Evolutionary conservation across 2,329 filamentous ascomycete species (phyloP), one percentile per base, ranked within the genome.

Genomic region (Epichloe coenophiala): DNA sequence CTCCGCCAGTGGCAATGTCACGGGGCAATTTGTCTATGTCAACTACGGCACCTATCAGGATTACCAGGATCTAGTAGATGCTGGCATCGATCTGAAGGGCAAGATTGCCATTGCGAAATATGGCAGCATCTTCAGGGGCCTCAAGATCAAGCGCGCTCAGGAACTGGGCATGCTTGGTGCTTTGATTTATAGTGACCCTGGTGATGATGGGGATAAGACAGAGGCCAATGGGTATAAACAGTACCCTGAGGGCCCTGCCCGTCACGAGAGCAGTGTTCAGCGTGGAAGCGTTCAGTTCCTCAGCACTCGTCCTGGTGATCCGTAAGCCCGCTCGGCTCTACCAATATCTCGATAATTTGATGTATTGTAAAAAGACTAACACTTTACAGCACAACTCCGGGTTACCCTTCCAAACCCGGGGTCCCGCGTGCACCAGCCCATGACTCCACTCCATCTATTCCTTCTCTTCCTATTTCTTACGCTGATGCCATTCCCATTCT

Each of bases 341-440:
- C 40, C 19, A 19, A 42, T 11, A 2, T 23, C n/a, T n/a, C 37
- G 17, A 33, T 27, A 33, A 19, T 42, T 15, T 43, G 23, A 8
- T 36, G 31, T 31, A 31, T 9, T 8, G 31, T 11, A 13, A 17
- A 19, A 23, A 23, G 21, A 27, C 50, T 52, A 17, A 49, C 47
- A 31, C n/a, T 17, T 9, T 6, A 8, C 50, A 72, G 70, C 46
- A 95, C 93, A 0, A 97, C 93, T 0, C 88, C 89, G 17, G 93
- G 93, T 11, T 96, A 95, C 61, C 86, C 91, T 7, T 95, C 89
- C 0, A 91, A 91, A 65, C 91, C 90, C 4, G 91, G 85, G n/a
- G 86, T 75, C 23, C 86, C 88, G 37, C 83, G 91, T 23, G 74
- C 81, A 52, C 80, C 88, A 7, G 80, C 83, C 0, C 74, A 88